Evolutionary conservation across 2,329 filamentous ascomycete species (phyloP), one percentile per base, ranked within the genome.

Genomic region (Trichoderma sp.): DNA sequence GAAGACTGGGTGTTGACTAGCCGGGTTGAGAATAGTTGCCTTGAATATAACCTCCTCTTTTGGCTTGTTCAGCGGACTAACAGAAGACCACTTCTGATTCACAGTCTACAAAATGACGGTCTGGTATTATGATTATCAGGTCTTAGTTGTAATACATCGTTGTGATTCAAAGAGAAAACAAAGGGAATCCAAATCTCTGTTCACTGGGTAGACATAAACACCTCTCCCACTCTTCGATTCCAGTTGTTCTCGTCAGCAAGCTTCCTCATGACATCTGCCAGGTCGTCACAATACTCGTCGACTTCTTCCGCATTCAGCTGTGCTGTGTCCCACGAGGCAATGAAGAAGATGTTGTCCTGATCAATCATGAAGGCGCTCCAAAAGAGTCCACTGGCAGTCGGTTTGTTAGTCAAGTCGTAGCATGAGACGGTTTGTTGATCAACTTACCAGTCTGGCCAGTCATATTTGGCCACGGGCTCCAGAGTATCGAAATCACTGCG

Each of bases 321-420:
- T 1, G 79, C 78, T n/a, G 79, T 81, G 54, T 81, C 79, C 79
- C 79, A 80, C 1, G 79, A 79, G 5, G 77, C 79, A 56, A 80
- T 73, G 65, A 80, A 79, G 52, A 79, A 76, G 46, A 81, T 49
- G 54, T 77, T 77, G 5, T 73, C 72, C 0, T 72, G 68, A 65
- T 79, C 77, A 14, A 79, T 60, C 76, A 77, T 77, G 66, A 79
- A 81, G 1, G 79, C 79, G 49, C 79, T 81, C 79, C 79, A 81
- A 67, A 78, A 79, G 0, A 81, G 69, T 1, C 77, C 79, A 67
- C 79, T 80, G 34, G 21, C 13, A 43, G 5, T n/a, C 49, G 4
- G 11, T 14, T 14, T 10, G 59, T 49, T 61, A 32, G 18, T 32
- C 21, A 13, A 24, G n/a, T 28, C 6, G 37, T n/a, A 30, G 32